Evolutionary conservation across 352 stramenopile species (phyloP), one percentile per base, ranked within the genome.

Genomic region (Nothophytophthora sp.): DNA sequence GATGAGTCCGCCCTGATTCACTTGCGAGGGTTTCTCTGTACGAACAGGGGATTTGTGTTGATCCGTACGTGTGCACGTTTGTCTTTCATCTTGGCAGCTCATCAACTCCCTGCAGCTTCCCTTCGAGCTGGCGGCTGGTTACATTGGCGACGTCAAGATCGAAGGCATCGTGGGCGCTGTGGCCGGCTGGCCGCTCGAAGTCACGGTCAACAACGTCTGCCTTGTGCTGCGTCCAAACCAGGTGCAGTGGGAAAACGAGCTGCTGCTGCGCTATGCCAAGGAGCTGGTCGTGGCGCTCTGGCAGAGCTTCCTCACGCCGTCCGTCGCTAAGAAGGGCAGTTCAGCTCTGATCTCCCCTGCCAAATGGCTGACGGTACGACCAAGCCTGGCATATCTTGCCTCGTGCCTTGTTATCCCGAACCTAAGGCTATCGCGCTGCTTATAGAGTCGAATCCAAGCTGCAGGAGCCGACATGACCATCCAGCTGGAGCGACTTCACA

Each of bases 101-200:
- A 59, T 92, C 29, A 92, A 90, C 48, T 50, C 67, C n/a, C 54
- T 90, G 23, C 73, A 88, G 27, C 50, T 88, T 22, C 81, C 81
- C 22, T 86, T 90, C 27, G 68, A 86, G 44, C 44, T 92, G 54
- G 63, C 74, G 19, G 79, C 66, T 8, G 77, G 70, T 1, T 90
- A 90, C 61, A 55, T 92, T 39, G 75, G 77, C n/a, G 61, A 90
- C 32, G 50, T 85, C 45, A 79, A 74, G 27, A 50, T 90, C 27
- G 76, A 92, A 39, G 82, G 80, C 0, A 53, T 88, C 2, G 25
- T 88, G 4, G 81, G 76, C 5, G 76, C 75, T 2, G 70, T 88
- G 15, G 65, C 74, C 11, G 81, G 81, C 0, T 81, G 71, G 43
- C 73, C 81, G 11, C 63, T 89, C 3, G 71, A 68, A 24, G 67